phyloP scores from a whole-genome alignment of 169 alveolate species.

The Eimeria praecox region DNA sequence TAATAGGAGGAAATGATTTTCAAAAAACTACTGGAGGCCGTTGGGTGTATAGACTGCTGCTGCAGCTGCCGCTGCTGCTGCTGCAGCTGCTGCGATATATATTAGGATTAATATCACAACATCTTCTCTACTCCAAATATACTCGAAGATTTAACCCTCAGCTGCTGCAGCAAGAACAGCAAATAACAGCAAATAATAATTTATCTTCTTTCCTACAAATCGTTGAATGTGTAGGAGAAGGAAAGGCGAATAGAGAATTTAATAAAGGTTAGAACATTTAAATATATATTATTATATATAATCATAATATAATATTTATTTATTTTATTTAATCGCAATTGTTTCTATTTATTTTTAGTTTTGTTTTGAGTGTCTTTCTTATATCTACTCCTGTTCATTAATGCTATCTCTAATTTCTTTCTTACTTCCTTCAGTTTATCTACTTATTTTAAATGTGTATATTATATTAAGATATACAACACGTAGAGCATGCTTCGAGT shows the following conservation, averaged over 20 bases:
- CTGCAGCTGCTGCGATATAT: constrained; percentile 23
- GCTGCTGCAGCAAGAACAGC: not conserved
- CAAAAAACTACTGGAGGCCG: not conserved
- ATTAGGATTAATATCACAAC: not conserved
- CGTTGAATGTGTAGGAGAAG: not conserved
- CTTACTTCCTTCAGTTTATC: too few relatives aligned
- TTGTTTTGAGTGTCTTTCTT: too few relatives aligned
- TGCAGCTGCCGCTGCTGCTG: constrained; percentile 18
- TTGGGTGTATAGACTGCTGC: not conserved
- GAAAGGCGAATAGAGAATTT: not conserved
- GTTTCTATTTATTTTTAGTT: too few relatives aligned
- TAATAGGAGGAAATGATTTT: constrained; percentile 19
- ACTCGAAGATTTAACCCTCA: not conserved
- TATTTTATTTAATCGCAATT: too few relatives aligned
- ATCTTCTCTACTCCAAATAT: not conserved
- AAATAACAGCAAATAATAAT: not conserved
- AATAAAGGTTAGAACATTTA: not conserved
- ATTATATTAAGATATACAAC: not conserved
- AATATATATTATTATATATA: too few relatives aligned
- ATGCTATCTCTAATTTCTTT: too few relatives aligned
- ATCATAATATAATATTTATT: too few relatives aligned
- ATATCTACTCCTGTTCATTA: too few relatives aligned
- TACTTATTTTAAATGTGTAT: not conserved
- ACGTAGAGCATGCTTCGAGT: too few relatives aligned
- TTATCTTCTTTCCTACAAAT: not conserved